These are phyloP conservation scores for Colletotrichum costaricense DNA, from an alignment of 2,329 filamentous ascomycete species.

Conservation along the genomic window DNA sequence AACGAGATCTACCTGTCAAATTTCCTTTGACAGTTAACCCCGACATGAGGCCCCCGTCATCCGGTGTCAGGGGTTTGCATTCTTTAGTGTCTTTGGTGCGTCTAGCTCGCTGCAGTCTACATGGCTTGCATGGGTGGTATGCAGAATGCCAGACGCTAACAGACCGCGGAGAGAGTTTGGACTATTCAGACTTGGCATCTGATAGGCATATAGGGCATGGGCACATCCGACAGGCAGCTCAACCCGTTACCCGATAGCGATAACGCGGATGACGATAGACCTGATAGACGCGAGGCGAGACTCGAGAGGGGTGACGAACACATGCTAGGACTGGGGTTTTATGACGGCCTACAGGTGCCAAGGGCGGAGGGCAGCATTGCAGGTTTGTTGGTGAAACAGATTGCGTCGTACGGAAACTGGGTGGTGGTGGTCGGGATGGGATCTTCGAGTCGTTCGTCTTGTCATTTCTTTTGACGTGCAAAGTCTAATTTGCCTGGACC, in stretches of 20 bases:
- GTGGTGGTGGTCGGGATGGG: background rate
- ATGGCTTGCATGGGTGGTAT: too few relatives aligned
- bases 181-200: background rate
- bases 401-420: background rate
- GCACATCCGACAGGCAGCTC: too few relatives aligned
- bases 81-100: background rate
- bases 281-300: background rate
- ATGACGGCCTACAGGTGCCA: background rate
- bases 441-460: background rate
- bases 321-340: background rate
- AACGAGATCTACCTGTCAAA: constrained; percentile 18
- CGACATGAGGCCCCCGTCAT: background rate
- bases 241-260: background rate
- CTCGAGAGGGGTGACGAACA: background rate
- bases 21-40: constrained; percentile 13
- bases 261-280: background rate
- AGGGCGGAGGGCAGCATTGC: background rate
- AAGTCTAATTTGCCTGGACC: background rate
- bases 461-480: background rate
- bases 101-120: too few relatives aligned
- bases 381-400: background rate
- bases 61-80: background rate
- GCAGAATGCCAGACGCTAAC: background rate
- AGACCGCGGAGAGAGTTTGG: background rate
- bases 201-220: background rate